Percentiles rank a stretch among this genome's conserved stretches.
Evolutionary conservation across 139 green algal genomes (phyloP).

Genomic region (Chlorella sorokiniana): DNA sequence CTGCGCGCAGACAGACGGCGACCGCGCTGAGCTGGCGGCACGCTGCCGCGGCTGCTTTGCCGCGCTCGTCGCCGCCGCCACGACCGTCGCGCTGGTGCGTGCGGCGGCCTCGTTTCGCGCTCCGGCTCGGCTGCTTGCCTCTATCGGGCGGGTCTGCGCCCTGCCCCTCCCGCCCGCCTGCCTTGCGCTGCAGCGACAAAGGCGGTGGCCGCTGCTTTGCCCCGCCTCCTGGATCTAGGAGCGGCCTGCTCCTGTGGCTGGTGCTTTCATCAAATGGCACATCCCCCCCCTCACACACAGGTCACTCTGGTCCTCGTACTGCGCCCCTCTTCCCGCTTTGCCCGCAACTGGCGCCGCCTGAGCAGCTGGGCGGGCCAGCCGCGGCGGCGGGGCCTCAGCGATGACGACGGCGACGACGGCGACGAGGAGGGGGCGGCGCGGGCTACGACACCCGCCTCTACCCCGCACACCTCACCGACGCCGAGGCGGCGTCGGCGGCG

Average conservation of each 20-base stretch:
- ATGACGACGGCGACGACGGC: background rate
- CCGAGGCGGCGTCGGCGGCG: background rate
- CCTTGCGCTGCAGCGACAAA: too few species aligned
- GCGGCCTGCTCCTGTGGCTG: background rate
- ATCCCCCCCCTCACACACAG: background rate
- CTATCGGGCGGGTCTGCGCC: background rate
- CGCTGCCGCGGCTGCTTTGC: conserved; percentile 19
- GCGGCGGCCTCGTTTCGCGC: background rate
- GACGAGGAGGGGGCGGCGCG: background rate
- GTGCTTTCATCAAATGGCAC: background rate
- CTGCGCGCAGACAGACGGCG: background rate
- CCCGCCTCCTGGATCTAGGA: too few species aligned
- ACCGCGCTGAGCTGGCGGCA: background rate
- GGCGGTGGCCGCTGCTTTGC: too few species aligned
- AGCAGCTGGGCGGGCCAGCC: background rate
- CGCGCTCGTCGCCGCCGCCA: background rate
- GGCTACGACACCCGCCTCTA: conserved; percentile 24
- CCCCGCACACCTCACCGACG: background rate
- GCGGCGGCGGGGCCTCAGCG: background rate
- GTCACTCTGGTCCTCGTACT: conserved; percentile 10
- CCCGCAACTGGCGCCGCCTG: conserved; percentile 12
- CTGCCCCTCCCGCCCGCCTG: too few species aligned
- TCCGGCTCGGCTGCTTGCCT: background rate
- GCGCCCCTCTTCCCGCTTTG: background rate
- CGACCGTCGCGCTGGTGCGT: conserved; percentile 5